Evolutionary conservation across 306 rosid species (phyloP).

Genomic region (Dicorynia guianensis): DNA sequence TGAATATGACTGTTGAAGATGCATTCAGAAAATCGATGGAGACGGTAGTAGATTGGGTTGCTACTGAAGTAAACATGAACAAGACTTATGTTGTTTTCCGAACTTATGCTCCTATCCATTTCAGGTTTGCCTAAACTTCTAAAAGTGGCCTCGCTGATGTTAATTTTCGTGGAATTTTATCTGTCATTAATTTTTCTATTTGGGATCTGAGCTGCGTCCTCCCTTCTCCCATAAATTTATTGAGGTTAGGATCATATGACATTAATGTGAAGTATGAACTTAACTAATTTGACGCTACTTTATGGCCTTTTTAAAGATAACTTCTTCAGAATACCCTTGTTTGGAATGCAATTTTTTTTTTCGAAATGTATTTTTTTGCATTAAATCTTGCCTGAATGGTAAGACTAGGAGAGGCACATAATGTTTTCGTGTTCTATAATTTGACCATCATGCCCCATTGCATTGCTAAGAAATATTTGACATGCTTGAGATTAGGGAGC

Average conservation of each 20-base stretch:
- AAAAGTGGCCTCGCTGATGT: neutral
- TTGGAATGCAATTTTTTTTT: too few species aligned
- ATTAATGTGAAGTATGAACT: conserved; percentile 4
- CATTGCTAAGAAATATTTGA: too few species aligned
- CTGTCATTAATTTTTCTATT: conserved; percentile 10
- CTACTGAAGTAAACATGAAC: conserved; percentile 64
- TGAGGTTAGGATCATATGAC: neutral
- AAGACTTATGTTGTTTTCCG: conserved; percentile 82
- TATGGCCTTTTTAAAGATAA: too few species aligned
- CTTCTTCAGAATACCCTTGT: too few species aligned
- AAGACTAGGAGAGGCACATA: too few species aligned
- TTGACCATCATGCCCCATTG: too few species aligned
- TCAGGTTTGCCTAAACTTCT: conserved; percentile 68
- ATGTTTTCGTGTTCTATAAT: too few species aligned
- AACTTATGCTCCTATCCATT: conserved; percentile 89
- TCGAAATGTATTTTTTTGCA: too few species aligned
- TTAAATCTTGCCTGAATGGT: too few species aligned
- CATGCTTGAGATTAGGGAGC: too few species aligned
- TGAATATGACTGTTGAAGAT: conserved; percentile 71
- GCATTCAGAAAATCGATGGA: conserved; percentile 75
- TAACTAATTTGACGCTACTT: neutral
- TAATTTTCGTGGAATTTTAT: conserved; percentile 35
- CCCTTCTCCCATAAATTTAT: neutral
- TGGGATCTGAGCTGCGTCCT: conserved; percentile 3
- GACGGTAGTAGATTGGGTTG: conserved; percentile 71